Evolutionary conservation across 2,329 filamentous ascomycete species (phyloP), one percentile per base, ranked within the genome.

Genomic region (Botryotinia convoluta): DNA sequence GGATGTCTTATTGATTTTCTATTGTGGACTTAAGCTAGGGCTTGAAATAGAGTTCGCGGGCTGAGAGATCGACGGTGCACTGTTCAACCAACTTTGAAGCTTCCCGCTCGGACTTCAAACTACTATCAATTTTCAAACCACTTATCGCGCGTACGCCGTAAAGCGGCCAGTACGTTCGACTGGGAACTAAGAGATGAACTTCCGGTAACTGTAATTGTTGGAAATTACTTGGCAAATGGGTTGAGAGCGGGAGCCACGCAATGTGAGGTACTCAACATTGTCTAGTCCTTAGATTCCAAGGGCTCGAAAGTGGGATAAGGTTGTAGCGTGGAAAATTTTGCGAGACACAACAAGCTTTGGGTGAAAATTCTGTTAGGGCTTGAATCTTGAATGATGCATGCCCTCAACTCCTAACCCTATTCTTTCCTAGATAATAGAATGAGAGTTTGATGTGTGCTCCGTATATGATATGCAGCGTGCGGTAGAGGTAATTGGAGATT

Each of bases 1-100:
- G 51, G n/a, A 57, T 18, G 7, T 57, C 18, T 57, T 57, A 57
- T 57, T n/a, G 14, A 57, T 29, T 32, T 57, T 29, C n/a, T 57
- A 29, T 29, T 57, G n/a, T 57, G 51, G 51, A 14, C 42, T 48
- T 10, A 20, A 37, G 22, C 22, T 51, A 67, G 7, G 12, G 10
- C 22, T 65, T 65, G 29, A n/a, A 51, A 67, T 51, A 67, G 51
- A 67, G 44, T 67, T 67, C 32, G 44, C 12, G 32, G 37, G 32
- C 45, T 51, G 44, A 67, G 37, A 54, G 64, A 68, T 68, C 48
- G 48, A 57, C 22, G 45, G 64, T 48, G 64, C 64, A 54, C 48
- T 54, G 45, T 68, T 42, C 64, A 68, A 68, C 48, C 26, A 54
- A 22, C 26, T 54, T 54, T 37, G 26, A 51, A 18, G 37, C 12